Evolutionary conservation across 2,329 filamentous ascomycete species (phyloP).

Genomic region (Diaporthe helianthi): DNA sequence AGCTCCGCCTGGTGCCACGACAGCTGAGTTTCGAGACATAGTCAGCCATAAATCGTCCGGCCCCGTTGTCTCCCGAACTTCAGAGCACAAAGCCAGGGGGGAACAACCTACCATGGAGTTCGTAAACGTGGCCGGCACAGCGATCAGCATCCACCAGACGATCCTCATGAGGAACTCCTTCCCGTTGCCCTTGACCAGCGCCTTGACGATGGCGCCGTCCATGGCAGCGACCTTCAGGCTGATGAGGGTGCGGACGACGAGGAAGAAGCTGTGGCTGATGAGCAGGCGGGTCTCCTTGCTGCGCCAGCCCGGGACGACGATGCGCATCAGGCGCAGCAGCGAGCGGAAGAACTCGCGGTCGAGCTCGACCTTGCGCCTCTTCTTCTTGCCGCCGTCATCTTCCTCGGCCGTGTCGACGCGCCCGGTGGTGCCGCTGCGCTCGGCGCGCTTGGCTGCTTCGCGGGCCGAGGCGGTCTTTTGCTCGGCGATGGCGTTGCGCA

Average conservation of each 20-base stretch:
- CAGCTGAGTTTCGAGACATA: conserved; percentile 60
- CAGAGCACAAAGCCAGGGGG: background rate
- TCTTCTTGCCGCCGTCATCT: conserved; percentile 43
- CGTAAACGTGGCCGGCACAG: conserved; percentile 94
- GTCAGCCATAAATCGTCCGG: background rate
- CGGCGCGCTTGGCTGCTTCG: conserved; percentile 63
- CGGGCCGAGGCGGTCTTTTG: conserved; percentile 84
- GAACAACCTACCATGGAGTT: conserved; percentile 86
- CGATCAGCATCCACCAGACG: conserved; percentile 98
- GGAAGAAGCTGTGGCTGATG: conserved; percentile 89
- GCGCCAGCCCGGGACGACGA: conserved; percentile 89
- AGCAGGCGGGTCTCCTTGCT: conserved; percentile 88
- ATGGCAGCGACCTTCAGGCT: conserved; percentile 96
- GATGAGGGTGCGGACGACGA: conserved; percentile 88
- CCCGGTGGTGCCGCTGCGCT: conserved; percentile 57
- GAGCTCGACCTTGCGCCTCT: conserved; percentile 84
- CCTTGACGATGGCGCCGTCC: conserved; percentile 92
- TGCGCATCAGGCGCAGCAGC: conserved; percentile 77
- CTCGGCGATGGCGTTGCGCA: conserved; percentile 89
- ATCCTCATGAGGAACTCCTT: conserved; percentile 88
- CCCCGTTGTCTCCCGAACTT: no score
- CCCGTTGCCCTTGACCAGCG: conserved; percentile 87
- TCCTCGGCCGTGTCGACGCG: conserved; percentile 43
- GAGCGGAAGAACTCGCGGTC: conserved; percentile 84
- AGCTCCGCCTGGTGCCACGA: conserved; percentile 97